Percentiles rank a stretch among this genome's conserved stretches.
These are phyloP conservation scores for Bipolaris cookei DNA, from an alignment of 2,329 filamentous ascomycete genomes.

Conservation along the genomic window DNA sequence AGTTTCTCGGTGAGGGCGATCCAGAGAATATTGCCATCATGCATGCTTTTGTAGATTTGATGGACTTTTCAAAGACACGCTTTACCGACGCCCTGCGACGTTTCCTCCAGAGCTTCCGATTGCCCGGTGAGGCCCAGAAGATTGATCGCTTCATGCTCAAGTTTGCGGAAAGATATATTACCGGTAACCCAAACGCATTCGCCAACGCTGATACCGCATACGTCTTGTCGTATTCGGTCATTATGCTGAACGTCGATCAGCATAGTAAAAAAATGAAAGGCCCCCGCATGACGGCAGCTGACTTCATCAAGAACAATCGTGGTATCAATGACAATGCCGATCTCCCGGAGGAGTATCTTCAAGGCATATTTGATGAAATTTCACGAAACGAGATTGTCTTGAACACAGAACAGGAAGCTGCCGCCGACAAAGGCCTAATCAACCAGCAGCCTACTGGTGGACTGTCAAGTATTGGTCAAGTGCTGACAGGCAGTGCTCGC, in stretches of 20 bases:
- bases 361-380: slow-evolving; percentile 91
- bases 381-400: slow-evolving; percentile 90
- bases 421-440: slow-evolving; percentile 73
- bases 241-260: slow-evolving; percentile 93
- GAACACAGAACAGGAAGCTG: slow-evolving; percentile 87
- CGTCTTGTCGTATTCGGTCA: slow-evolving; percentile 93
- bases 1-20: slow-evolving; percentile 93
- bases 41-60: slow-evolving; percentile 95
- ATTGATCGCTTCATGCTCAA: slow-evolving; percentile 99
- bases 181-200: slow-evolving; percentile 94
- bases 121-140: slow-evolving; percentile 96
- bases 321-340: slow-evolving; percentile 97
- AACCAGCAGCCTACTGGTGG: slow-evolving; percentile 66
- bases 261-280: slow-evolving; percentile 86
- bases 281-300: slow-evolving; percentile 89
- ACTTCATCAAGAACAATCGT: slow-evolving; percentile 98
- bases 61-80: slow-evolving; percentile 90
- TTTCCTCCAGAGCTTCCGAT: slow-evolving; percentile 91
- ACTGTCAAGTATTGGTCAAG: slow-evolving; percentile 83
- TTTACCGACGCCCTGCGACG: slow-evolving; percentile 92
- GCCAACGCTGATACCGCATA: slow-evolving; percentile 98
- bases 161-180: slow-evolving; percentile 94
- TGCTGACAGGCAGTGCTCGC: slow-evolving; percentile 87
- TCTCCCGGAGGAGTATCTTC: slow-evolving; percentile 89
- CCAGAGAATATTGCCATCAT: slow-evolving; percentile 94